A percentile compares a stretch with the other conserved stretches of the same genome.
phyloP scores from a whole-genome alignment of 768 basidiomycete genomes.

The Termitomyces sp. region DNA sequence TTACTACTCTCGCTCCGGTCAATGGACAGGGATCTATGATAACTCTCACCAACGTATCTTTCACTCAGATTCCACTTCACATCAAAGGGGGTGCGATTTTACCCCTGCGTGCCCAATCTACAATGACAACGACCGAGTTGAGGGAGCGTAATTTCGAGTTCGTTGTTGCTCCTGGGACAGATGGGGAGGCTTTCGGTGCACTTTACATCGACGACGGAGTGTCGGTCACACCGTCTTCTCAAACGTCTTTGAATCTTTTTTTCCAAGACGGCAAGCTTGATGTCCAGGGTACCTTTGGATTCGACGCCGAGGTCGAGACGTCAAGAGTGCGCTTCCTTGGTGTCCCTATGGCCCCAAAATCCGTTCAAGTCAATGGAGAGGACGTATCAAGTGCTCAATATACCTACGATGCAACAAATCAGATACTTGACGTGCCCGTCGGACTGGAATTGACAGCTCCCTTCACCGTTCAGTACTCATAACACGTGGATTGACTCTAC shows the following conservation, averaged over 20 bases:
- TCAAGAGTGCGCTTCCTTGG: constrained; percentile 36
- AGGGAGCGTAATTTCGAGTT: constrained; percentile 57
- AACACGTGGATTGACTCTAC: too few relatives aligned
- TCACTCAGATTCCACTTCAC: constrained; percentile 59
- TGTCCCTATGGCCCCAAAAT: constrained; percentile 24
- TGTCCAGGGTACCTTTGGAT: constrained; percentile 36
- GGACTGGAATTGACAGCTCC: constrained; percentile 30
- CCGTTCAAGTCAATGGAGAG: constrained; percentile 28
- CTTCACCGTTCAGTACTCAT: constrained; percentile 28
- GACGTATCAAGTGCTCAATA: constrained; percentile 17
- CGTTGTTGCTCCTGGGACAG: constrained; percentile 53
- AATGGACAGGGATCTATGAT: constrained; percentile 42
- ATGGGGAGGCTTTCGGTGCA: constrained; percentile 47
- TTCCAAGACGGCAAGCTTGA: constrained; percentile 27
- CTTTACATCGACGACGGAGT: constrained; percentile 69
- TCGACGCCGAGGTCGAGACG: constrained; percentile 32
- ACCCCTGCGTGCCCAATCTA: constrained; percentile 49
- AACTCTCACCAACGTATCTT: constrained; percentile 43
- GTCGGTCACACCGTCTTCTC: constrained; percentile 32
- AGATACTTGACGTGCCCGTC: constrained; percentile 44
- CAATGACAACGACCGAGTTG: constrained; percentile 60
- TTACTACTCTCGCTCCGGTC: constrained; percentile 44
- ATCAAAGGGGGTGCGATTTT: constrained; percentile 59
- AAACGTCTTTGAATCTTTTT: constrained; percentile 30
- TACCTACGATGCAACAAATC: constrained; percentile 31